Conservation (phyloP, 345 rosid genomes). For the Arabis hirsuta region DNA sequence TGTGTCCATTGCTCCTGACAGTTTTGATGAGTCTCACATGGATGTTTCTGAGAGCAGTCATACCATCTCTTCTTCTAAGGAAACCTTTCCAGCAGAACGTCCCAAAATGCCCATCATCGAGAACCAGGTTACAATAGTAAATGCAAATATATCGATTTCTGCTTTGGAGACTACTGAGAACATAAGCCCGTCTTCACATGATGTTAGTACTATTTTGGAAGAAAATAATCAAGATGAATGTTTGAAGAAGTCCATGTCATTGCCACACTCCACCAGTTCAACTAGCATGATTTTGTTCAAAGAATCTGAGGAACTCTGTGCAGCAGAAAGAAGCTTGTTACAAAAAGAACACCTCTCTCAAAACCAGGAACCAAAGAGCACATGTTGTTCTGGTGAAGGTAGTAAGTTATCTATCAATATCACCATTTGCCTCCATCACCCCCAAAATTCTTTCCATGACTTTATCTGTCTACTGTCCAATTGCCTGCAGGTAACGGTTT, state of each 20-base stretch:
- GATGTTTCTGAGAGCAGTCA: constrained; percentile 36
- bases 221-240: constrained; percentile 39
- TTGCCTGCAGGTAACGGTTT: constrained; percentile 36
- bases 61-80: constrained; percentile 33
- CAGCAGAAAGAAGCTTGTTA: constrained; percentile 33
- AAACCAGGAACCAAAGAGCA: constrained; percentile 34
- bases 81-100: constrained; percentile 43
- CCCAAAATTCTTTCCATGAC: constrained; percentile 26
- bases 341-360: constrained; percentile 25
- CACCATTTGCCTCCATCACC: constrained; percentile 23
- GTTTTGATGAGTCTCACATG: constrained; percentile 53
- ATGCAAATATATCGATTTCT: constrained; percentile 34
- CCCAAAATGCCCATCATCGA: constrained; percentile 9
- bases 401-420: constrained; percentile 26
- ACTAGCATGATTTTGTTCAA: constrained; percentile 27
- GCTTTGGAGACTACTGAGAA: constrained; percentile 40
- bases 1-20: constrained; percentile 50
- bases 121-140: constrained; percentile 26
- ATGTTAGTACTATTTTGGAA: constrained; percentile 35
- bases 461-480: constrained; percentile 2
- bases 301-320: constrained; percentile 33
- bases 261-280: constrained; percentile 37
- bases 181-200: constrained; percentile 41
- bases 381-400: constrained; percentile 51
- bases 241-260: constrained; percentile 39